phyloP scores from a whole-genome alignment of 257 asterid genomes.

The Jaltomata sinuosa region DNA sequence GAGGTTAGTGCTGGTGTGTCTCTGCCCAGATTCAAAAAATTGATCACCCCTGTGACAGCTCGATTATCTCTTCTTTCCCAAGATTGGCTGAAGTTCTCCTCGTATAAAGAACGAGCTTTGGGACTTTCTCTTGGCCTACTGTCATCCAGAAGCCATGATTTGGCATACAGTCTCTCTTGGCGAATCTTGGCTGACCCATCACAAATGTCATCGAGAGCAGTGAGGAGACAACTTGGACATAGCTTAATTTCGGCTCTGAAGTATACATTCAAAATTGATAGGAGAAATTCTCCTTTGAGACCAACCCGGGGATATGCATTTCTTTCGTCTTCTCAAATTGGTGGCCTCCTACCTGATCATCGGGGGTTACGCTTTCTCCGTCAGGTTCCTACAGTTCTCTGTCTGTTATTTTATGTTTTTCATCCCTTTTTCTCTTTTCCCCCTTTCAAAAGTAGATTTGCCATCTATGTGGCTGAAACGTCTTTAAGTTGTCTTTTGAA shows the following conservation, averaged over 20 bases:
- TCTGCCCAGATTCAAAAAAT: conserved; percentile 63
- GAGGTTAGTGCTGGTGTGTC: conserved; percentile 76
- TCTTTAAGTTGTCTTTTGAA: not conserved
- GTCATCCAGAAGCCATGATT: conserved; percentile 60
- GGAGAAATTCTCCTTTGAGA: conserved; percentile 67
- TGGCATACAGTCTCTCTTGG: conserved; percentile 83
- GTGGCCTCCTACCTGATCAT: conserved; percentile 81
- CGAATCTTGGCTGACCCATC: conserved; percentile 80
- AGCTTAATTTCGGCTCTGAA: conserved; percentile 67
- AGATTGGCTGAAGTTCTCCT: conserved; percentile 93
- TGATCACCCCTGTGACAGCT: conserved; percentile 61
- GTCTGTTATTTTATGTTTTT: not conserved
- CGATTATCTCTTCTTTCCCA: conserved; percentile 70
- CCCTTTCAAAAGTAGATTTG: not conserved
- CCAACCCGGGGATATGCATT: conserved; percentile 89
- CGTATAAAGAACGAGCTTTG: conserved; percentile 71
- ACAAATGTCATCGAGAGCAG: conserved; percentile 72
- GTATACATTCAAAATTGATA: conserved; percentile 66
- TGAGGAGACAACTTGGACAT: conserved; percentile 98
- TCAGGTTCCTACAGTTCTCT: conserved; percentile 43
- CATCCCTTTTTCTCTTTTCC: not conserved
- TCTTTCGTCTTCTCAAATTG: conserved; percentile 68
- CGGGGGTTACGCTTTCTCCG: conserved; percentile 79
- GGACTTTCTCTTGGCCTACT: conserved; percentile 72
- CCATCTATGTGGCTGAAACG: not conserved